Base-by-base conservation (phyloP, 768 basidiomycete genomes). In the Pleurotus ostreatus region DNA sequence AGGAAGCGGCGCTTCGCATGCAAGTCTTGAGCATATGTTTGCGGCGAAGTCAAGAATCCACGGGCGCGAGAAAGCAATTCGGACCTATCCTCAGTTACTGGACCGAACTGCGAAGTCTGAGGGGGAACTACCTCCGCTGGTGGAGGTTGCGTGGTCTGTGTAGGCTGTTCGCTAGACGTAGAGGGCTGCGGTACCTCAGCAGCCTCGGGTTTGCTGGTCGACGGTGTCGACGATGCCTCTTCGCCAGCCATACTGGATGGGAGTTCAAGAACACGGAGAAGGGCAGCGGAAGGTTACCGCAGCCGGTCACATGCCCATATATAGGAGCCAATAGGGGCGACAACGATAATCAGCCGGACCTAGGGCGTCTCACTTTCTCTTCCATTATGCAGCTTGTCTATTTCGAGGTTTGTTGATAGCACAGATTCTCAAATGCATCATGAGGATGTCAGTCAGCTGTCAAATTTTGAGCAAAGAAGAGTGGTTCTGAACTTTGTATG, bases 31-130 rank as follows among this genome's bases (percentile, higher is more conserved):
- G 78, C 68, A 11, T 76, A 74, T 18, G 88, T 77, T 63, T 87
- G 84, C 2, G 86, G 83, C 2, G 89, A 88, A 9, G 68, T 67
- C 13, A 92, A 72, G 65, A 92, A 92, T 9, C 77, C 60, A 20
- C 85, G 80, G 7, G 88, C 89, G 55, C 76, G 80, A 30, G 72
- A 53, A 15, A 85, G 60, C 16, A 86, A 71, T 38, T 82, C 79
- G 52, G 66, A 45, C 49, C 79, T 70, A 60, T 75, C 66, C 26
- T 44, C 41, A 22, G n/a, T 16, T 8, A 13, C 6, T 44, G 41
- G 41, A 11, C 20, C 20, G n/a, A 22, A 22, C 41, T 9, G 41
- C 20, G 41, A 44, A 6, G 41, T n/a, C 20, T n/a, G n/a, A 2
- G 12, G 41, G n/a, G 20, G 41, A 44, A n/a, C 20, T 44, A 22